Base-by-base conservation (phyloP, 768 basidiomycete species). In the Mycena belliarum region DNA sequence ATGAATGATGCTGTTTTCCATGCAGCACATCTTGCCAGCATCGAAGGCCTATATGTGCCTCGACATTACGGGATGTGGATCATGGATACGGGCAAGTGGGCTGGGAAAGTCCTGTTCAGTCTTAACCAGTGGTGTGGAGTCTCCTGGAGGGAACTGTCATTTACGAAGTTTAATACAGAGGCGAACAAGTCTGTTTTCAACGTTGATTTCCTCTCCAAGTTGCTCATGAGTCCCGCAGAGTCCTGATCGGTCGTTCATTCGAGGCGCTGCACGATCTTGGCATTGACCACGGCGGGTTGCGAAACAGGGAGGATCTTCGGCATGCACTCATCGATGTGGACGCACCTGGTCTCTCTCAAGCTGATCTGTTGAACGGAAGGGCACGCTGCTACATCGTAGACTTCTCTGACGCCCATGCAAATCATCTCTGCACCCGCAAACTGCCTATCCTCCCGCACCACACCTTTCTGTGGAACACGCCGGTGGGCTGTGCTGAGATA, bases 1-100 rank as follows among this genome's bases (percentile, higher is more conserved):
- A 16, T 60, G 10, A 29, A 25, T 25, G 59, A 61, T 32, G 54
- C 54, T 3, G 33, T 26, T 48, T 61, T 60, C 23, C 59, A 60
- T 10, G 28, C 59, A 0, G 24, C 9, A 4, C 37, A 49, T 35
- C 59, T 60, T 11, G 2, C 14, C 5, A 2, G 16, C 1, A 15
- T 12, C n/a, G 35, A 53, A 26, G 58, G 58, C 3, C 3, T 28
- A 0, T 8, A 48, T 11, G 49, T 52, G 1, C 55, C 54, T 24
- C 8, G 40, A 4, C 55, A 56, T 35, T 56, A 57, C 25, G 60
- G 60, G 4, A 38, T 61, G 32, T 60, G 54, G 59, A 2, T 38
- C 21, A 52, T 48, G 40, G 32, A 56, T 10, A 55, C 55, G 8
- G 49, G 45, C 14, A 44, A 52, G 4, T 61, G 50, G 55, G 55